Evolutionary conservation across 768 basidiomycete species (phyloP), one percentile per base, ranked within the genome.

Genomic region (Dendrothele bispora): DNA sequence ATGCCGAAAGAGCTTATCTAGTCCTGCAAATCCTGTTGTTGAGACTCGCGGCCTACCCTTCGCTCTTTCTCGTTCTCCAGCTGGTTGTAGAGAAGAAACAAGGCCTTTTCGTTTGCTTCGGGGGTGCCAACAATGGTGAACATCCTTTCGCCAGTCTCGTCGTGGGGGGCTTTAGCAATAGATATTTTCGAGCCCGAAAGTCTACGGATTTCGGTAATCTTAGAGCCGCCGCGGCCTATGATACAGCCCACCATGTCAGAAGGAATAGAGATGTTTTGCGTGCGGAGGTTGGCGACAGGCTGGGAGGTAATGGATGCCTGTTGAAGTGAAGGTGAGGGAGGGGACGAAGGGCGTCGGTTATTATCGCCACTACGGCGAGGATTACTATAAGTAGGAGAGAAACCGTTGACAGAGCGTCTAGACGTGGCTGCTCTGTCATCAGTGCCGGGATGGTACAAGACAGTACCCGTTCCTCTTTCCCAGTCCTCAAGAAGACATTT

Each of bases 81-180:
- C 64, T 97, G 95, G 61, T 95, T 94, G 72, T 98, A 99, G 52
- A 99, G 79, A 51, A 99, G 73, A 78, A 95, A 98, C 49, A 99
- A 73, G 2, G 97, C 97, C 71, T 98, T 95, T 72, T 99, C 95
- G 68, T 97, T 98, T 57, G 91, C 88, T 68, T 94, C 91, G 39
- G 92, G 89, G 11, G 93, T 93, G 46, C 97, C 97, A 39, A 97
- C 79, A 65, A 99, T 98, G 52, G 97, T 93, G 75, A 99, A 99
- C 95, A 99, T 98, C 56, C 97, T 81, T 74, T 99, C 97, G 61
- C 95, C 97, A 34, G 95, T 94, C 61, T 98, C 97, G 60, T 98
- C 97, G 62, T 98, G 97, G n/a, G 97, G 93, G 40, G 91, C 88
- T 71, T 99, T 99, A 56, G 97, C 97, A 61, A 99, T 99, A 47